These are phyloP conservation scores for Cordyceps farinosa DNA, from an alignment of 2,329 filamentous ascomycete genomes.

Conservation along the genomic window DNA sequence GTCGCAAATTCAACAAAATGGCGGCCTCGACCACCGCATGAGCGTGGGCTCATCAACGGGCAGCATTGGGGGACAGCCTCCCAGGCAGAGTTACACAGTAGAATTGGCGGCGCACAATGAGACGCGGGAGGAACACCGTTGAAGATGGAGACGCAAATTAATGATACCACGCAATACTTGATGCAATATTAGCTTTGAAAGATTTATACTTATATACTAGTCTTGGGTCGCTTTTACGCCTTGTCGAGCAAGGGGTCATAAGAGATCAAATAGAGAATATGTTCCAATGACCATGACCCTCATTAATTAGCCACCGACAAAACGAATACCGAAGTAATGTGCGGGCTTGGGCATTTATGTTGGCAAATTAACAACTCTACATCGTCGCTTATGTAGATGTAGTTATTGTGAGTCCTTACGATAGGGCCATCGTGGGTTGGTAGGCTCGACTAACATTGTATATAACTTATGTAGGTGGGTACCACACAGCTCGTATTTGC, in stretches of 20 bases:
- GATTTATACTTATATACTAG: neutral
- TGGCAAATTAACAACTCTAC: too few species aligned
- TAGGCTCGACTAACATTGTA: too few species aligned
- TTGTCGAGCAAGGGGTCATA: too few species aligned
- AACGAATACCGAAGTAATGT: too few species aligned
- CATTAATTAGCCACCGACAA: too few species aligned
- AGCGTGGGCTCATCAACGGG: conserved; percentile 23
- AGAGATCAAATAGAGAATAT: neutral
- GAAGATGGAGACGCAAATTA: neutral
- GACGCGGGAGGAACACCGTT: conserved; percentile 42
- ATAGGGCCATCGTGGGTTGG: too few species aligned
- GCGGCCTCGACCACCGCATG: neutral
- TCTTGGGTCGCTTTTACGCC: neutral
- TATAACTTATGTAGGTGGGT: too few species aligned
- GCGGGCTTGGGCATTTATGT: too few species aligned
- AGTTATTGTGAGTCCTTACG: too few species aligned
- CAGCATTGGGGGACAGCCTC: conserved; percentile 32
- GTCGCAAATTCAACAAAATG: conserved; percentile 19
- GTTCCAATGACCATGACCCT: neutral
- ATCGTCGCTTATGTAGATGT: too few species aligned
- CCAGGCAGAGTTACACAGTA: conserved; percentile 38
- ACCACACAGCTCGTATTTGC: too few species aligned
- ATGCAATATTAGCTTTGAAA: neutral
- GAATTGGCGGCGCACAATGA: conserved; percentile 48
- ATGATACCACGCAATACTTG: neutral